These are phyloP conservation scores for Chlorophyllum brunneum DNA, from an alignment of 768 basidiomycete species.

Conservation along the genomic window DNA sequence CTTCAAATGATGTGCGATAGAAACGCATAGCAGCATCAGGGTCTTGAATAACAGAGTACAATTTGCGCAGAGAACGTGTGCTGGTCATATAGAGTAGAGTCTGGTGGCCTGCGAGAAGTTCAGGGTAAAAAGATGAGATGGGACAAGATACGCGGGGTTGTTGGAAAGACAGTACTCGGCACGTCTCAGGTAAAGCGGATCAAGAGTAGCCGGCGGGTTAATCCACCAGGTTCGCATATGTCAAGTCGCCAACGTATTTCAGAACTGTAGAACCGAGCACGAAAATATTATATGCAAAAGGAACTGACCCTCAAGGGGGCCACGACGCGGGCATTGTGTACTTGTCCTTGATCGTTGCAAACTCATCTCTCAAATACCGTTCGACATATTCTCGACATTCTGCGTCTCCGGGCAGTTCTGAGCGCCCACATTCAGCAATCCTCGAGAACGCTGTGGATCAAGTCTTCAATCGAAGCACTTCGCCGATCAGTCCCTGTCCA, in stretches of 20 bases:
- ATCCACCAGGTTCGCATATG: neutral
- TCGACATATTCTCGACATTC: no score
- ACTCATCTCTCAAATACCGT: neutral
- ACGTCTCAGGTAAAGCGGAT: neutral
- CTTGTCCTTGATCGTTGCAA: neutral
- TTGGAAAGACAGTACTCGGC: neutral
- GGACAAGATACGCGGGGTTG: neutral
- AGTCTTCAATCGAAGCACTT: neutral
- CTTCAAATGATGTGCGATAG: neutral
- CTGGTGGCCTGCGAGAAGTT: neutral
- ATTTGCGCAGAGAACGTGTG: neutral
- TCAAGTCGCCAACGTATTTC: slow-evolving; percentile 1
- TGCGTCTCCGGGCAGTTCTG: neutral
- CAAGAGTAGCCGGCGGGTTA: slow-evolving; percentile 1
- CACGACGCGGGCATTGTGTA: neutral
- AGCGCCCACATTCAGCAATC: neutral
- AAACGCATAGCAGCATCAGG: neutral
- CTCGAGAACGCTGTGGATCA: neutral
- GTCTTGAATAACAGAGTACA: neutral
- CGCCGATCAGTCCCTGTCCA: neutral
- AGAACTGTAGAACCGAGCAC: neutral
- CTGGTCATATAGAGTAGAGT: neutral
- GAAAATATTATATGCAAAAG: neutral
- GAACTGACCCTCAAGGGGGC: neutral
- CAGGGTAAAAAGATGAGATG: neutral